Evolutionary conservation across 177 flowering plant species (phyloP).

Genomic region (Vitis hybrid): DNA sequence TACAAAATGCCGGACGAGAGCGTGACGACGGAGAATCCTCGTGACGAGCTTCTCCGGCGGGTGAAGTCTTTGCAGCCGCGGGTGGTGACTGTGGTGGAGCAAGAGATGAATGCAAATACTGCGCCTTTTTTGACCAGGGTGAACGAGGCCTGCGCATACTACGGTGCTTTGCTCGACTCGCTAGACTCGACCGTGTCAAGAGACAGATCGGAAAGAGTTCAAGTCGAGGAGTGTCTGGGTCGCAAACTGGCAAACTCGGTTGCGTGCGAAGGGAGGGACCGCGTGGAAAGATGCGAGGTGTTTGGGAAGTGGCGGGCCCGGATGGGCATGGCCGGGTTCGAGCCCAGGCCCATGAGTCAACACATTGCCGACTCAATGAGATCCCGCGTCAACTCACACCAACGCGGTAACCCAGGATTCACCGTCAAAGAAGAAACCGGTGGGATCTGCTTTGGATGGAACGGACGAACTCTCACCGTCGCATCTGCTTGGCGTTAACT

Average conservation of each 20-base stretch:
- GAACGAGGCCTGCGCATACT: slow-evolving; percentile 49
- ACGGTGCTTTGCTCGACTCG: slow-evolving; percentile 73
- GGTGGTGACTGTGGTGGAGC: slow-evolving; percentile 79
- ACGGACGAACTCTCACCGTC: slow-evolving; percentile 75
- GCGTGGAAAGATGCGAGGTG: slow-evolving; percentile 89
- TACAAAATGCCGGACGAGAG: slow-evolving; percentile 82
- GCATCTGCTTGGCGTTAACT: slow-evolving; percentile 89
- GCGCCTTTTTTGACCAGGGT: slow-evolving; percentile 72
- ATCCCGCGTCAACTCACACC: slow-evolving; percentile 32
- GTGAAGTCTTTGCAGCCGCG: slow-evolving; percentile 63
- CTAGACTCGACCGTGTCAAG: slow-evolving; percentile 51
- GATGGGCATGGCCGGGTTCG: slow-evolving; percentile 92
- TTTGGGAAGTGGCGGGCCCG: slow-evolving; percentile 96
- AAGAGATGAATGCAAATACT: slow-evolving; percentile 80
- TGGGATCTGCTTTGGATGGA: slow-evolving; percentile 78
- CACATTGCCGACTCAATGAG: slow-evolving; percentile 45
- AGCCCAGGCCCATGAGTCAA: slow-evolving; percentile 42
- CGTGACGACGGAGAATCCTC: slow-evolving; percentile 79
- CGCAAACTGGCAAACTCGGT: slow-evolving; percentile 67
- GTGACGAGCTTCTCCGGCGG: slow-evolving; percentile 79
- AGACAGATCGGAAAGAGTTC: slow-evolving; percentile 39
- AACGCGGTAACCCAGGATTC: slow-evolving; percentile 55
- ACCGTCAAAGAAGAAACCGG: slow-evolving; percentile 67
- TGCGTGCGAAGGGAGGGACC: slow-evolving; percentile 82
- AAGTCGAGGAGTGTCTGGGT: slow-evolving; percentile 63